Conservation (phyloP, 371 early-diverging fungal genomes). For the Mucor racemosus region DNA sequence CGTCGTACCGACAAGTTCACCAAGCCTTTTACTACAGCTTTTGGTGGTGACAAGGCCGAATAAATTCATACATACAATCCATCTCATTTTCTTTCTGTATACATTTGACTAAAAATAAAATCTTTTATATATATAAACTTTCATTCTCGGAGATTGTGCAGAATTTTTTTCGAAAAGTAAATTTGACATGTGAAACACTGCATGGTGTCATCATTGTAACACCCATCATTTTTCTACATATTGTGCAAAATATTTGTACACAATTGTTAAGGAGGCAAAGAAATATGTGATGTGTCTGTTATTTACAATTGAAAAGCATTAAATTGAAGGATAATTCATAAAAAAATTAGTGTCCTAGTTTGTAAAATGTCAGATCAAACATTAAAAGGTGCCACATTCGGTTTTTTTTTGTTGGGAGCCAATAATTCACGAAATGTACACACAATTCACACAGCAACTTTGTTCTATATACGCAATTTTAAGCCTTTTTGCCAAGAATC, state of each 20-base stretch:
- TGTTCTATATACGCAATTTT: not conserved
- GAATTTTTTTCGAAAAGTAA: not conserved
- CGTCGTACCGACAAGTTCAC: conserved; percentile 2
- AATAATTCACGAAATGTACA: not conserved
- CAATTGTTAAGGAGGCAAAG: not conserved
- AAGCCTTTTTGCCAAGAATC: not conserved
- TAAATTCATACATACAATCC: not conserved
- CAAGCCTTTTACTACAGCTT: conserved; percentile 1
- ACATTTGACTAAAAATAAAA: not conserved
- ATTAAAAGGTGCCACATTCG: no score
- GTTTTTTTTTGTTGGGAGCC: not conserved
- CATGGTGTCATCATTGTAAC: conserved; percentile 3
- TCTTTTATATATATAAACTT: not conserved
- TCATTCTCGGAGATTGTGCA: not conserved
- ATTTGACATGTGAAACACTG: conserved; percentile 4
- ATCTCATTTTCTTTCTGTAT: not conserved
- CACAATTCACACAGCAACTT: no score
- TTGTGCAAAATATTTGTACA: not conserved
- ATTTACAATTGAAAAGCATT: no score
- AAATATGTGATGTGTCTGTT: not conserved
- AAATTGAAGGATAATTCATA: no score
- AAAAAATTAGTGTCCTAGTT: no score
- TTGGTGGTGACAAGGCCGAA: not conserved
- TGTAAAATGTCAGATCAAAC: no score
- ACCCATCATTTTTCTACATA: not conserved